A percentile compares a stretch with the other conserved stretches of the same genome.
These are phyloP conservation scores for Hypoxylon lenormandii DNA, from an alignment of 495 filamentous ascomycete genomes.

Conservation along the genomic window DNA sequence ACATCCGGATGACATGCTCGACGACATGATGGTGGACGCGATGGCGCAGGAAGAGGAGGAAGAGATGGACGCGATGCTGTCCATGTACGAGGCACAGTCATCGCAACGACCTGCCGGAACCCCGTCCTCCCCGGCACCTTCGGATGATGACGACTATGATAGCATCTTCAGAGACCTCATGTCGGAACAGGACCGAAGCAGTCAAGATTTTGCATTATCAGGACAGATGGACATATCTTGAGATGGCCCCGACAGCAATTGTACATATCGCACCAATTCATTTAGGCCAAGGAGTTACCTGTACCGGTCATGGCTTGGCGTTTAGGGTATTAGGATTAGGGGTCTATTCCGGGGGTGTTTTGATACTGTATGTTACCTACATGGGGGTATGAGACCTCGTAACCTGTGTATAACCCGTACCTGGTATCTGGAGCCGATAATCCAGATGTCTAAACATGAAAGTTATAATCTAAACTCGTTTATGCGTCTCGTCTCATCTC, in stretches of 20 bases:
- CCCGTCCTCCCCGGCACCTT: constrained; percentile 43
- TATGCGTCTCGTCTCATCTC: constrained; percentile 32
- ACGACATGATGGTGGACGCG: constrained; percentile 59
- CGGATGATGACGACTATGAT: constrained; percentile 70
- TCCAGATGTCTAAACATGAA: constrained; percentile 40
- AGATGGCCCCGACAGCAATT: not conserved
- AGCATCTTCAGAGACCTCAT: constrained; percentile 60
- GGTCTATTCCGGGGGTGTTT: constrained; percentile 38
- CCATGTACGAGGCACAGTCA: constrained; percentile 46
- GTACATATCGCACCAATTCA: constrained; percentile 14
- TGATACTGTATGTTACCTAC: not conserved
- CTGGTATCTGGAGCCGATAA: constrained; percentile 30
- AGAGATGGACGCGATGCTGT: constrained; percentile 70
- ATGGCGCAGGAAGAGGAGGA: constrained; percentile 67
- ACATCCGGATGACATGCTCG: constrained; percentile 57
- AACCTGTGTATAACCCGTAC: constrained; percentile 25
- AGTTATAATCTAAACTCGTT: constrained; percentile 23
- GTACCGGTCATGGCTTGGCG: constrained; percentile 35
- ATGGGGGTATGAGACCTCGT: constrained; percentile 48
- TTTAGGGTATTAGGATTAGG: constrained; percentile 36
- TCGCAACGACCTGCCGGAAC: constrained; percentile 29
- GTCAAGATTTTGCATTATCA: constrained; percentile 34
- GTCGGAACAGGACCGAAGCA: constrained; percentile 44
- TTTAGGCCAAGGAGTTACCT: constrained; percentile 22
- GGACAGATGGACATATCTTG: constrained; percentile 52